Conservation (phyloP, 2,329 filamentous ascomycete species). For the Parafenestella ontariensis region DNA sequence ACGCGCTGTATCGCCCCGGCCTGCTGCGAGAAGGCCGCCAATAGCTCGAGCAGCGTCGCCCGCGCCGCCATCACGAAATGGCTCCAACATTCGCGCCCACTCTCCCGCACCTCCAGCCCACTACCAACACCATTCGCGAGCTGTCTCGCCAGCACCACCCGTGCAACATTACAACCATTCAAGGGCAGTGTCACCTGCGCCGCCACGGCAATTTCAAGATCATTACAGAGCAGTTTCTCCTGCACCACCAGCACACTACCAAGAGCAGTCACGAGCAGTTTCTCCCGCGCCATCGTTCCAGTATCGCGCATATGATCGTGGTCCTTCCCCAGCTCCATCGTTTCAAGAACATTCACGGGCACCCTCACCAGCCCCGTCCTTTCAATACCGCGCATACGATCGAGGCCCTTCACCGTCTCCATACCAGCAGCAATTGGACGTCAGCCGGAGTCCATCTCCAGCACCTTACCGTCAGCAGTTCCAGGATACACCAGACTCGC, state of each 20-base stretch:
- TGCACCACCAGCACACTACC: constrained; percentile 33
- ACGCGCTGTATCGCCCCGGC: constrained; percentile 52
- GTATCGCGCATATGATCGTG: constrained; percentile 32
- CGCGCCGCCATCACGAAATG: constrained; percentile 38
- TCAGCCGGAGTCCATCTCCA: constrained; percentile 37
- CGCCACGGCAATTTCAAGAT: constrained; percentile 29
- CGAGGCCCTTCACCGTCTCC: constrained; percentile 52
- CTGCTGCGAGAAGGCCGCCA: constrained; percentile 35
- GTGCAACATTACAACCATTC: constrained; percentile 29
- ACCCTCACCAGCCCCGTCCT: constrained; percentile 43
- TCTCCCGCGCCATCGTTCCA: constrained; percentile 39
- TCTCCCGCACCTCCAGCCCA: constrained; percentile 38
- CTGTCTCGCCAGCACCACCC: constrained; percentile 40
- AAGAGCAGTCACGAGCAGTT: constrained; percentile 40
- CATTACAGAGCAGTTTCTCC: constrained; percentile 44
- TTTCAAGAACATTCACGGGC: constrained; percentile 36
- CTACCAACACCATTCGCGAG: constrained; percentile 17
- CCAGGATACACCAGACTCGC: constrained; percentile 57
- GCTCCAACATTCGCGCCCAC: constrained; percentile 28
- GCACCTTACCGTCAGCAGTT: constrained; percentile 37
- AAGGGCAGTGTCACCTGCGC: constrained; percentile 40
- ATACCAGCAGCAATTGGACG: constrained; percentile 33
- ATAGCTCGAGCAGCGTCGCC: constrained; percentile 51
- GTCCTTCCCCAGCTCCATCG: constrained; percentile 40
- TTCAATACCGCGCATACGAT: constrained; percentile 46